Conservation (phyloP, 2,329 filamentous ascomycete genomes). For the Colletotrichum lindemuthianum region DNA sequence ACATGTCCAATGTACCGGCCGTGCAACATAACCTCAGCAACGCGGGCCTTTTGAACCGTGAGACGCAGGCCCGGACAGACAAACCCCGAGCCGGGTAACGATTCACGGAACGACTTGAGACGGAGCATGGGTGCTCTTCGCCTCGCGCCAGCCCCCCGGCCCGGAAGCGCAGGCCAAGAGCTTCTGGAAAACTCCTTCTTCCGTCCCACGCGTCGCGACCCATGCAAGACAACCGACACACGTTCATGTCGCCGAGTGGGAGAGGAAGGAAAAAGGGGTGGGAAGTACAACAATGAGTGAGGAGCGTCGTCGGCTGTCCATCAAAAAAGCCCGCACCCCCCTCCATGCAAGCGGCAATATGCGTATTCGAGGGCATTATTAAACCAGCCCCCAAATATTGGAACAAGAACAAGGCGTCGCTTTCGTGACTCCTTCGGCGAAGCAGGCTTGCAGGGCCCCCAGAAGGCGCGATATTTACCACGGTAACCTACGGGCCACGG, state of each 20-base stretch:
- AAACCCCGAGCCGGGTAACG: background rate
- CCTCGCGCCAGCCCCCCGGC: background rate
- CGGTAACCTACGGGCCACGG: background rate
- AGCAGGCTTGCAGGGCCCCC: conserved; percentile 3
- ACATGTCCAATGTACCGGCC: background rate
- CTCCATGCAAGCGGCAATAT: conserved; percentile 19
- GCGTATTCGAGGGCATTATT: conserved; percentile 16
- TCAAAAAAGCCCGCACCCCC: conserved; percentile 3
- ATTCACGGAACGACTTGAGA: conserved; percentile 21
- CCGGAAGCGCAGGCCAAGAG: conserved; percentile 17
- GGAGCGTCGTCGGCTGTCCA: conserved; percentile 16
- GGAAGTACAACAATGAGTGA: conserved; percentile 16
- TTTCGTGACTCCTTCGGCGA: conserved; percentile 4
- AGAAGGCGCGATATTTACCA: background rate
- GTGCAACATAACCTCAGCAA: too few relatives aligned
- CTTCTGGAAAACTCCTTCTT: conserved; percentile 23
- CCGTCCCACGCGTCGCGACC: conserved; percentile 9
- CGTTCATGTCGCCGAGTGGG: conserved; percentile 19
- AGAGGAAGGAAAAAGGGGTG: conserved; percentile 13
- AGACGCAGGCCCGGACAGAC: too few relatives aligned
- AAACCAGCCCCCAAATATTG: conserved; percentile 22
- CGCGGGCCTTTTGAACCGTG: too few relatives aligned
- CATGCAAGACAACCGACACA: conserved; percentile 16
- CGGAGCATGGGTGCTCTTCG: conserved; percentile 4
- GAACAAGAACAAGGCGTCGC: conserved; percentile 2